phyloP scores from a whole-genome alignment of 2,329 filamentous ascomycete genomes.

The Aspergillus carbonarius region DNA sequence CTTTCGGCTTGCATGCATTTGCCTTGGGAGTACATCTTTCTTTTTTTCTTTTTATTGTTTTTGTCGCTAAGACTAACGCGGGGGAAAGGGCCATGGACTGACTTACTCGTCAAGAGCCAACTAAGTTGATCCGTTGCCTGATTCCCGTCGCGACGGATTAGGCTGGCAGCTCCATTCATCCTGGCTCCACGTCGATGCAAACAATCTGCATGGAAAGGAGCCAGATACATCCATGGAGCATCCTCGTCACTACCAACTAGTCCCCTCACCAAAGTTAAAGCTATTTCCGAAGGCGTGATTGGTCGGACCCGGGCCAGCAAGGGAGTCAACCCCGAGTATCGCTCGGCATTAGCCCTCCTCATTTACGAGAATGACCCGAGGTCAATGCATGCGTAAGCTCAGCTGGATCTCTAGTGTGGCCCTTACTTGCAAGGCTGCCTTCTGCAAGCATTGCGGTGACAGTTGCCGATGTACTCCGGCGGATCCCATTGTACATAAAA shows the following conservation, averaged over 20 bases:
- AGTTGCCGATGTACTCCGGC: not conserved
- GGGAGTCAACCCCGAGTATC: not conserved
- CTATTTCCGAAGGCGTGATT: slow-evolving; percentile 3
- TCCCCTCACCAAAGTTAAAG: slow-evolving; percentile 1
- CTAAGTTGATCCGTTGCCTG: not conserved
- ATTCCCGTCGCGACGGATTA: not conserved
- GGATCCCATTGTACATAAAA: slow-evolving; percentile 2
- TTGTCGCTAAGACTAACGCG: not conserved
- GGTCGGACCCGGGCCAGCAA: slow-evolving; percentile 3
- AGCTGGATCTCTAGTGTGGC: not conserved
- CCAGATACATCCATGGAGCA: not conserved
- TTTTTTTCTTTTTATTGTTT: too few relatives aligned
- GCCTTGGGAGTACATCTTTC: not conserved
- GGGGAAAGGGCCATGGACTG: not conserved
- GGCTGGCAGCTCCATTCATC: not conserved
- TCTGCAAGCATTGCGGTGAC: slow-evolving; percentile 1
- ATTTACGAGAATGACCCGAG: slow-evolving; percentile 3
- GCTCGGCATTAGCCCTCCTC: not conserved
- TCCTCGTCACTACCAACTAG: not conserved
- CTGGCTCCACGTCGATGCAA: not conserved
- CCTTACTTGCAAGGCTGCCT: slow-evolving; percentile 1
- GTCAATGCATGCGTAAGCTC: slow-evolving; percentile 10
- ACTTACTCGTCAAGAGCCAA: not conserved
- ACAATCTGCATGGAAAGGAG: not conserved
- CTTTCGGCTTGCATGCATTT: not conserved